Percentiles rank a stretch among this genome's conserved stretches.
Conservation (phyloP, 805 yeast species). For the Maudiozyma saulgeensis region DNA sequence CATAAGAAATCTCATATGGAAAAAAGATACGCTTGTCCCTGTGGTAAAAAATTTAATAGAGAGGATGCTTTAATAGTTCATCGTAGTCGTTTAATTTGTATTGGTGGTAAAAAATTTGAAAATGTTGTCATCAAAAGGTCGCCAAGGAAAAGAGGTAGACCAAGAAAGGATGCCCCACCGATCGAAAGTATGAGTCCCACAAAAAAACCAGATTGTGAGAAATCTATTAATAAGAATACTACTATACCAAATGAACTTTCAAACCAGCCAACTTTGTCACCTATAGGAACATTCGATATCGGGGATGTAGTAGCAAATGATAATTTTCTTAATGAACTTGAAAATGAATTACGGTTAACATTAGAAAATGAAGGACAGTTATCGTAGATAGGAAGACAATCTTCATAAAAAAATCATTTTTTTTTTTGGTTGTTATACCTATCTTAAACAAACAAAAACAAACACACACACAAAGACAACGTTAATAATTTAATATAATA, state of each 20-base stretch:
- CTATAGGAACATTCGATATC: not conserved
- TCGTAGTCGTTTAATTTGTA: slow-evolving; percentile 65
- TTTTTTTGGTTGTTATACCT: too few relatives aligned
- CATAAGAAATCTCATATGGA: slow-evolving; percentile 82
- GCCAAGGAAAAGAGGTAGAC: slow-evolving; percentile 25
- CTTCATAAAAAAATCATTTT: too few relatives aligned
- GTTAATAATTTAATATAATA: too few relatives aligned
- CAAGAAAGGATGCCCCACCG: slow-evolving; percentile 14
- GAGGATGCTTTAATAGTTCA: slow-evolving; percentile 84
- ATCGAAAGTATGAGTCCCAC: slow-evolving; percentile 2
- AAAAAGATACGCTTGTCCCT: slow-evolving; percentile 64
- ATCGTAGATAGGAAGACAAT: not conserved
- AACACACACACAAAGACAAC: too few relatives aligned
- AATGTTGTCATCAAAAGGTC: slow-evolving; percentile 24
- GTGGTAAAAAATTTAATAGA: slow-evolving; percentile 87
- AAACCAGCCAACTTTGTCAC: not conserved
- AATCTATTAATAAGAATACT: not conserved
- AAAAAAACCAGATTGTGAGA: not conserved
- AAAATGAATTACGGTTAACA: not conserved
- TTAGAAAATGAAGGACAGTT: not conserved
- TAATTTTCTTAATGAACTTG: not conserved
- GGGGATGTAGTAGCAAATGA: not conserved
- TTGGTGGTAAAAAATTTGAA: slow-evolving; percentile 45
- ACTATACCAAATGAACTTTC: not conserved
- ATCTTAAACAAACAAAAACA: too few relatives aligned